phyloP scores from a whole-genome alignment of 805 yeast species.

The Novakomyces olei region DNA sequence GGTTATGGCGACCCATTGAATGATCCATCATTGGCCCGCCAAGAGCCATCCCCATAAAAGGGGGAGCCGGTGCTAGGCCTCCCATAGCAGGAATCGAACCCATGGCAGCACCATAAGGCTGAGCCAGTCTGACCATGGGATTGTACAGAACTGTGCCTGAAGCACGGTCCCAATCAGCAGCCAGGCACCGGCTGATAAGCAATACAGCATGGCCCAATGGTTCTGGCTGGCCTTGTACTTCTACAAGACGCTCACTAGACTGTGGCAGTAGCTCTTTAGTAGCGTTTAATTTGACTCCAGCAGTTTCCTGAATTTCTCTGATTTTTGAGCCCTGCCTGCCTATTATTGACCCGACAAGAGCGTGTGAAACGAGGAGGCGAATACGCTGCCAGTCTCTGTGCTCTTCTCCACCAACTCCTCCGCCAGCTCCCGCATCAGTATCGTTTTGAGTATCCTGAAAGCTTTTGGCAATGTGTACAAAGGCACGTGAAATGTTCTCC shows the following conservation, averaged over 20 bases:
- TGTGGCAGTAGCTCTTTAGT: conserved; percentile 63
- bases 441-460: conserved; percentile 1
- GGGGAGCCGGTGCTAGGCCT: conserved; percentile 4
- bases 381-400: background rate
- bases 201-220: conserved; percentile 34
- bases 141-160: conserved; percentile 42
- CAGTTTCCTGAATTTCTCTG: conserved; percentile 49
- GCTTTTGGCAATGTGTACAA: background rate
- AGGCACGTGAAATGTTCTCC: conserved; percentile 30
- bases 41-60: conserved; percentile 2
- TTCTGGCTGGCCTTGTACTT: conserved; percentile 57
- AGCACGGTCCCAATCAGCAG: conserved; percentile 50
- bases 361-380: conserved; percentile 45
- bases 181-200: conserved; percentile 43
- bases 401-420: background rate
- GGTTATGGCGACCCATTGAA: background rate
- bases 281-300: conserved; percentile 61
- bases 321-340: conserved; percentile 68
- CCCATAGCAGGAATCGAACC: conserved; percentile 1
- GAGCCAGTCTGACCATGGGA: conserved; percentile 17
- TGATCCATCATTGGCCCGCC: background rate
- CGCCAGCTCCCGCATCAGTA: background rate
- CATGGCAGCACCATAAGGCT: conserved; percentile 2
- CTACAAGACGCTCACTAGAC: conserved; percentile 69
- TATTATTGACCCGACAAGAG: conserved; percentile 72